Base-by-base conservation (phyloP, 179 eudicot species). In the Beta macrorhiza region DNA sequence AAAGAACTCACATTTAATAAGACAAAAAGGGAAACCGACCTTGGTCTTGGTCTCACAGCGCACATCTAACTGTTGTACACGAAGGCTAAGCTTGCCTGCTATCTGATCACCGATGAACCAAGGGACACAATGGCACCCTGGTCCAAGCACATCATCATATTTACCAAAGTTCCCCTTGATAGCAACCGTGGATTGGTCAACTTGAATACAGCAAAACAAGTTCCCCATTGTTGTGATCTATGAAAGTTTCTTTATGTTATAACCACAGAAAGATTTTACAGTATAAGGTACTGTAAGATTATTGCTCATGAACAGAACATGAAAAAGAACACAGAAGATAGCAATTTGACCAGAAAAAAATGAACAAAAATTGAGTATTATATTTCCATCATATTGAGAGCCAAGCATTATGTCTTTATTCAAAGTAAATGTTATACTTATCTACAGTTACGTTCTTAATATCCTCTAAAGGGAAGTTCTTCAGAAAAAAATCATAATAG, bases 21-120 rank as follows among this genome's bases (percentile, higher is more conserved):
- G 42, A 37, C 42, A 49, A 20, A 68, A 17, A 49, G 5, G n/a
- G 61, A 49, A 11, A 17, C 44, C 7, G 57, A 88, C 90, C 90
- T 88, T 85, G 45, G 88, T 88, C 79, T 88, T 88, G 68, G 88
- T 88, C 79, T 88, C 90, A 49, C 90, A 88, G 45, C 83, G 81
- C 22, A 88, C 87, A 67, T 83, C 88, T 79, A 88, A 47, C 42
- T 88, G 90, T 15, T 84, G 88, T 1, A 88, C 84, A 72, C 88
- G 87, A 20, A 88, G 90, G 29, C 82, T 83, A 53, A 88, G 88
- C 20, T 80, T 71, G 12, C 90, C 90, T 5, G 87, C 88, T 15
- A 88, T 37, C 53, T 67, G 80, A 7, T 82, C 62, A 16, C 90
- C 88, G 0, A 87, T 12, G 61, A 77, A 83, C 90, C 90, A 87